A percentile compares a stretch with the other conserved stretches of the same genome.
These are phyloP conservation scores for Penicillium paradoxum DNA, from an alignment of 495 filamentous ascomycete genomes.

Conservation along the genomic window DNA sequence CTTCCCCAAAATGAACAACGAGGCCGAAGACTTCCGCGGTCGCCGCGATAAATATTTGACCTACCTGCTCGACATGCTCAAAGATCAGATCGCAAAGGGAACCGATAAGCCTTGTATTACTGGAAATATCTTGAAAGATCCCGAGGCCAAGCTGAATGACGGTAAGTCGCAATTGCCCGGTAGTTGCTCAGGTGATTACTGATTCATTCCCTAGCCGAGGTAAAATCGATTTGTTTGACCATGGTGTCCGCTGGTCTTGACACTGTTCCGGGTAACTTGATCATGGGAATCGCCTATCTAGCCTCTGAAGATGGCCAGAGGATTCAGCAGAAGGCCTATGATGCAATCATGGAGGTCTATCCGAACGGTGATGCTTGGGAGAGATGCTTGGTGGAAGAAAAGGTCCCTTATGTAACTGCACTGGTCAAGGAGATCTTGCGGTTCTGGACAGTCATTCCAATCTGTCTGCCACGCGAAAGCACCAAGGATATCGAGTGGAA, in stretches of 20 bases:
- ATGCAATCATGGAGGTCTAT: conserved; percentile 60
- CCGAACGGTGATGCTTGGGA: conserved; percentile 62
- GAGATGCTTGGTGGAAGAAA: conserved; percentile 61
- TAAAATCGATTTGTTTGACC: conserved; percentile 68
- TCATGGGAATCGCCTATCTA: conserved; percentile 70
- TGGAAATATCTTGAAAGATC: conserved; percentile 63
- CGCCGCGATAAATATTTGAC: conserved; percentile 55
- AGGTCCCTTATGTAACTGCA: conserved; percentile 65
- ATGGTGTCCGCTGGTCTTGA: conserved; percentile 73
- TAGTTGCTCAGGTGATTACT: background rate
- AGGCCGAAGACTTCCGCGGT: conserved; percentile 50
- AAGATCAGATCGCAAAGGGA: conserved; percentile 53
- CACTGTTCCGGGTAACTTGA: conserved; percentile 62
- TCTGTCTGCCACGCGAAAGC: conserved; percentile 60
- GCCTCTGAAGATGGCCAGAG: conserved; percentile 54
- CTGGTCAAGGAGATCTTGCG: conserved; percentile 65
- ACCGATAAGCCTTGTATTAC: conserved; percentile 68
- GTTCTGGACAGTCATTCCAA: conserved; percentile 71
- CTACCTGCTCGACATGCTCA: conserved; percentile 54
- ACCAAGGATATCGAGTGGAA: conserved; percentile 62
- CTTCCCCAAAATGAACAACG: conserved; percentile 48
- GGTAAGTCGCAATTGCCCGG: conserved; percentile 28
- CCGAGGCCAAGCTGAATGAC: conserved; percentile 57
- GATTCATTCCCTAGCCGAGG: conserved; percentile 45
- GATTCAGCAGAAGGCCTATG: conserved; percentile 59